These are phyloP conservation scores for Trametes cinnabarina DNA, from an alignment of 768 basidiomycete species.

Conservation along the genomic window DNA sequence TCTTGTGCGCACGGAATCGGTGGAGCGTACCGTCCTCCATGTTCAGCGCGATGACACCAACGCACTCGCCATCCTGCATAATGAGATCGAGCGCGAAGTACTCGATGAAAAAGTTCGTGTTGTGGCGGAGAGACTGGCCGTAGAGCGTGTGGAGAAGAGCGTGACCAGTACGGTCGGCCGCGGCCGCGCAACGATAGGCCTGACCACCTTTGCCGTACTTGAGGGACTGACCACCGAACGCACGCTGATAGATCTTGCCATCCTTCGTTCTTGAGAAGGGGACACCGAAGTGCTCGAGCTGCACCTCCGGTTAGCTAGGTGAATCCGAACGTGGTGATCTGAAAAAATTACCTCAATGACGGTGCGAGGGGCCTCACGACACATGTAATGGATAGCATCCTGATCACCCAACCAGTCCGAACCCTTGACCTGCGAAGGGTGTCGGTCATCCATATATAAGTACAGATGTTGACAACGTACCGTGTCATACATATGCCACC, in stretches of 20 bases:
- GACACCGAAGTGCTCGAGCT: constrained; percentile 98
- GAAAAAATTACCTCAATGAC: constrained; percentile 74
- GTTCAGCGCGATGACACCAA: constrained; percentile 98
- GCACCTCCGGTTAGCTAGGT: background rate
- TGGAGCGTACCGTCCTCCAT: constrained; percentile 99
- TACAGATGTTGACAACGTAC: constrained; percentile 43
- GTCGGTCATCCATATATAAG: background rate
- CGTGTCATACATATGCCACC: constrained; percentile 99
- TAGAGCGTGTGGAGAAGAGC: constrained; percentile 98
- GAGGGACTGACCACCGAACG: constrained; percentile 97
- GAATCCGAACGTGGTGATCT: too few relatives aligned
- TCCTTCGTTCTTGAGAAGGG: constrained; percentile 98
- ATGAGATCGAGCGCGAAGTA: constrained; percentile 99
- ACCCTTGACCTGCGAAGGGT: constrained; percentile 76
- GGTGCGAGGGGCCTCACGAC: constrained; percentile 90
- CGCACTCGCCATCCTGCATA: constrained; percentile 98
- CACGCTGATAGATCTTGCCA: constrained; percentile 99
- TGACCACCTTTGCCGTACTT: constrained; percentile 98
- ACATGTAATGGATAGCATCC: constrained; percentile 99
- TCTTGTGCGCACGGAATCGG: constrained; percentile 97
- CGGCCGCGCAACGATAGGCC: constrained; percentile 97
- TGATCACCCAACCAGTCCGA: constrained; percentile 99
- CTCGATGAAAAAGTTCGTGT: constrained; percentile 99
- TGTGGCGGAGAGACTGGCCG: constrained; percentile 96
- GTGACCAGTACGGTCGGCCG: constrained; percentile 98